Evolutionary conservation across 2,329 filamentous ascomycete genomes (phyloP).

Genomic region (Didymella pomorum): DNA sequence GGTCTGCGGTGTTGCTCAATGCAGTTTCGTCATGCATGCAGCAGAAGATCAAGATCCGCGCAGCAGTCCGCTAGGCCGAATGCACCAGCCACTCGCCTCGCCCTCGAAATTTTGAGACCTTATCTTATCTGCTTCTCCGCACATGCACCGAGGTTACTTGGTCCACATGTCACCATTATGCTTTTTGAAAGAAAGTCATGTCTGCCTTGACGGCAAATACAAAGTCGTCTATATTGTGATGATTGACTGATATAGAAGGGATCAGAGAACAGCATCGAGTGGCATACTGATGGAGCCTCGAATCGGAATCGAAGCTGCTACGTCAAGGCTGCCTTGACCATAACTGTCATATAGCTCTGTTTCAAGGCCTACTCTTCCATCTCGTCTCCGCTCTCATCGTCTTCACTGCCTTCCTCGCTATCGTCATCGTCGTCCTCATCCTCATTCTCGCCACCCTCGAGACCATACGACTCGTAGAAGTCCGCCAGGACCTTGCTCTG

Average conservation of each 20-base stretch:
- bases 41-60: background rate
- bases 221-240: too few relatives aligned
- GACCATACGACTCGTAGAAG: conserved; percentile 90
- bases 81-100: background rate
- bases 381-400: conserved; percentile 50
- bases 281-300: too few relatives aligned
- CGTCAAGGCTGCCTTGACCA: too few relatives aligned
- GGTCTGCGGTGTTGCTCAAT: background rate
- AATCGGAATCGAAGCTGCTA: too few relatives aligned
- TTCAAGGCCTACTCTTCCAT: conserved; percentile 32
- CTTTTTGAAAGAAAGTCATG: too few relatives aligned
- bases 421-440: conserved; percentile 59
- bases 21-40: conserved; percentile 18
- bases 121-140: background rate
- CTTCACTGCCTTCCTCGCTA: conserved; percentile 63
- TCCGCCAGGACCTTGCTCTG: conserved; percentile 75
- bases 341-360: too few relatives aligned
- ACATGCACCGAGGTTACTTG: too few relatives aligned
- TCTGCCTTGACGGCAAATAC: too few relatives aligned
- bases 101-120: conserved; percentile 19
- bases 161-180: too few relatives aligned
- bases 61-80: background rate
- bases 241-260: too few relatives aligned
- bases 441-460: conserved; percentile 67
- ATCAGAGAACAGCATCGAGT: too few relatives aligned